Percentiles rank a stretch among this genome's conserved stretches.
Evolutionary conservation across 257 asterid species (phyloP).

Genomic region (Linaria vulgaris): DNA sequence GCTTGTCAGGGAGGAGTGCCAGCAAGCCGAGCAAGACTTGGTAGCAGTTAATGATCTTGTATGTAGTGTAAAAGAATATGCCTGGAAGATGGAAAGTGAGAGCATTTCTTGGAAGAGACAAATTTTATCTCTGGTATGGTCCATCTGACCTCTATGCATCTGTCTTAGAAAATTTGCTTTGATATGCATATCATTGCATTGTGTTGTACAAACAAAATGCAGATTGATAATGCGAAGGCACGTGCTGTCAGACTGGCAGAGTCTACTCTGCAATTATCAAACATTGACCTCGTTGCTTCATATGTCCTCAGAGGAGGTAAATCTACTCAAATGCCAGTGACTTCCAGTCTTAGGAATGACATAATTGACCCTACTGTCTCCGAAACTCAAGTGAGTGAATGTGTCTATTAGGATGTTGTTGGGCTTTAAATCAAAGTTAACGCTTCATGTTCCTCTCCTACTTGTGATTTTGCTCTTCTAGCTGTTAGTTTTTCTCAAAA

Average conservation of each 20-base stretch:
- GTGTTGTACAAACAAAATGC: slow-evolving; percentile 35
- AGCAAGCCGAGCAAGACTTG: slow-evolving; percentile 69
- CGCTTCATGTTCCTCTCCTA: no score
- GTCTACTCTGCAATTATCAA: slow-evolving; percentile 74
- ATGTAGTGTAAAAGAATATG: slow-evolving; percentile 59
- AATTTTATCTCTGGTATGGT: slow-evolving; percentile 70
- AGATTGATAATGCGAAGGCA: slow-evolving; percentile 67
- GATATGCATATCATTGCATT: slow-evolving; percentile 12
- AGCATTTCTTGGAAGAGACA: slow-evolving; percentile 80
- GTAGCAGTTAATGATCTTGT: slow-evolving; percentile 58
- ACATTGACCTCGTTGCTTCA: slow-evolving; percentile 68
- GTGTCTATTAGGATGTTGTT: slow-evolving; percentile 13
- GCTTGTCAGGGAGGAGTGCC: slow-evolving; percentile 65
- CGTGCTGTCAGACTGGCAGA: slow-evolving; percentile 79
- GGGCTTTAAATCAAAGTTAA: background rate
- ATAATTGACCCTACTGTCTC: slow-evolving; percentile 70
- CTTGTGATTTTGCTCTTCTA: no score
- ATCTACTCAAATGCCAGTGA: slow-evolving; percentile 65
- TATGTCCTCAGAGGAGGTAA: slow-evolving; percentile 73
- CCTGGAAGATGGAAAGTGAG: slow-evolving; percentile 68
- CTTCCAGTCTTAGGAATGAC: slow-evolving; percentile 62
- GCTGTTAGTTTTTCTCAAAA: slow-evolving; percentile 19
- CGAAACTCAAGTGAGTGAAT: slow-evolving; percentile 72
- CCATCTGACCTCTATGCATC: slow-evolving; percentile 9
- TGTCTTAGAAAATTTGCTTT: slow-evolving; percentile 23